Evolutionary conservation across 768 basidiomycete genomes (phyloP).

Genomic region (Termitomyces sp.): DNA sequence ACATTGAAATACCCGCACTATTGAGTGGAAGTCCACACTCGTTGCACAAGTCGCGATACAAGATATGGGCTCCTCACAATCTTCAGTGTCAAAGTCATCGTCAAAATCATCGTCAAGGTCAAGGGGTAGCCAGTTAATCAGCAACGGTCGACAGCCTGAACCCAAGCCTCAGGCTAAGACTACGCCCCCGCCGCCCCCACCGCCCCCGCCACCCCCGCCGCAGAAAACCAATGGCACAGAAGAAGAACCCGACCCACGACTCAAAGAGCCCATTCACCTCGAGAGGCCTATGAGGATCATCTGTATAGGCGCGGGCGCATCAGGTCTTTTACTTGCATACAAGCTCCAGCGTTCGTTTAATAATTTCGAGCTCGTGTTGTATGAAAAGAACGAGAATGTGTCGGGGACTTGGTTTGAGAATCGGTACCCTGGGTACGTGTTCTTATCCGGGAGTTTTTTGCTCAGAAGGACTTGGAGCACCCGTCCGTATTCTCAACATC

Average conservation of each 20-base stretch:
- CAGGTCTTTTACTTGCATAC: conserved; percentile 26
- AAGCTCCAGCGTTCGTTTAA: conserved; percentile 32
- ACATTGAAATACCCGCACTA: neutral
- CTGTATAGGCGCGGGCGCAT: conserved; percentile 33
- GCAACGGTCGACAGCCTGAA: neutral
- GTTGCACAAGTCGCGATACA: neutral
- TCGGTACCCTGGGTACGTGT: conserved; percentile 28
- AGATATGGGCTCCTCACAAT: neutral
- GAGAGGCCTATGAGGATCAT: conserved; percentile 25
- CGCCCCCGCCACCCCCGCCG: neutral
- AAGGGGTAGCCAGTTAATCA: too few relatives aligned
- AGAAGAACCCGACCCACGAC: conserved; percentile 3
- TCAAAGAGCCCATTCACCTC: conserved; percentile 22
- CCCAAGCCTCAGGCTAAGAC: neutral
- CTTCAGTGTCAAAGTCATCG: neutral
- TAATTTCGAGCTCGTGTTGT: conserved; percentile 26
- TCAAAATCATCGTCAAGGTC: too few relatives aligned
- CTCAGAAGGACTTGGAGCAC: too few relatives aligned
- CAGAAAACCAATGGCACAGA: neutral
- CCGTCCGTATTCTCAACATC: neutral
- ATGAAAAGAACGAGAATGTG: conserved; percentile 30
- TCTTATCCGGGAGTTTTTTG: neutral
- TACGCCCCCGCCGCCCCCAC: neutral
- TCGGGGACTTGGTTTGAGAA: conserved; percentile 33
- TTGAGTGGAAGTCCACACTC: neutral